Percentiles rank a stretch among this genome's conserved stretches.
phyloP scores from a whole-genome alignment of 2,329 filamentous ascomycete species.

The Phyllosticta citribraziliensis region DNA sequence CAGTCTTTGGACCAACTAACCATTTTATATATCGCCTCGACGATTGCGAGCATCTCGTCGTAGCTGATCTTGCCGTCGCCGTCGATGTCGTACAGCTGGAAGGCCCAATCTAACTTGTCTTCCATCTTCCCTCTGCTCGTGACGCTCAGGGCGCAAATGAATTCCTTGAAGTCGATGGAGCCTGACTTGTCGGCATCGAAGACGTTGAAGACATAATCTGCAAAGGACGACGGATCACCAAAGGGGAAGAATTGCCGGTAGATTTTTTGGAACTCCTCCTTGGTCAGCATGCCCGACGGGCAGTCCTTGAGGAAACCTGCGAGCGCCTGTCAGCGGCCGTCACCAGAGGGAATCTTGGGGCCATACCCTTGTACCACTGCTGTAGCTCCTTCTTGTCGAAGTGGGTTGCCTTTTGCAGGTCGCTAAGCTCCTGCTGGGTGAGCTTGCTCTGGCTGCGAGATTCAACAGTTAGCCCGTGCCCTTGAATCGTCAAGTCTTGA shows the following conservation, averaged over 20 bases:
- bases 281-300: constrained; percentile 90
- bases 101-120: constrained; percentile 98
- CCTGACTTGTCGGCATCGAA: constrained; percentile 97
- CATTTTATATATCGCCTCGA: constrained; percentile 99
- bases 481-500: constrained; percentile 18
- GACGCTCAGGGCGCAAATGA: constrained; percentile 95
- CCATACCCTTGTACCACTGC: constrained; percentile 97
- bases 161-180: constrained; percentile 98
- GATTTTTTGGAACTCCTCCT: constrained; percentile 99
- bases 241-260: constrained; percentile 99
- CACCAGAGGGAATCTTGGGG: neutral
- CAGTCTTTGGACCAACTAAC: constrained; percentile 37
- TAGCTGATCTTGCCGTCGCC: constrained; percentile 98
- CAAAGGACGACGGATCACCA: constrained; percentile 92
- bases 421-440: constrained; percentile 86
- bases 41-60: constrained; percentile 97
- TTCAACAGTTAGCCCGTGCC: constrained; percentile 24
- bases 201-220: constrained; percentile 98
- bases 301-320: constrained; percentile 96
- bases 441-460: constrained; percentile 85
- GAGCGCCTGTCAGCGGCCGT: constrained; percentile 15
- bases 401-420: constrained; percentile 93
- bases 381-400: constrained; percentile 99
- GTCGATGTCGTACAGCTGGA: constrained; percentile 98
- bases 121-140: constrained; percentile 98